phyloP scores from a whole-genome alignment of 208 protist species.

The Trypanosoma theileri region DNA sequence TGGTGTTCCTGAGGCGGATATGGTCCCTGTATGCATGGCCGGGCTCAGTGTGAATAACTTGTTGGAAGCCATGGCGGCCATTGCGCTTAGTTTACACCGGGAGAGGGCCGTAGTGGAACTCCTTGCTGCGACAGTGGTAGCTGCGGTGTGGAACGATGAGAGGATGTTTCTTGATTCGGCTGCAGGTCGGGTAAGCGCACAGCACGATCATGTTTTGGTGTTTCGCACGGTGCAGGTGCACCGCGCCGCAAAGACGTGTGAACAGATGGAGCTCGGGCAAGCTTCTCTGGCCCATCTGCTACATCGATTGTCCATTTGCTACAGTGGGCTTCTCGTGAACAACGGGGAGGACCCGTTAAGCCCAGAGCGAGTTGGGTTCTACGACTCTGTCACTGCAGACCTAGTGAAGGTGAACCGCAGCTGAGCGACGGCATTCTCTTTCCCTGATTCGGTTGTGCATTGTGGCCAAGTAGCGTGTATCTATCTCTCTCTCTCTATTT shows the following conservation, averaged over 20 bases:
- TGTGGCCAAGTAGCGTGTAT: neutral
- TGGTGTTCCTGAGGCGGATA: neutral
- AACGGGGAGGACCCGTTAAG: slow-evolving; percentile 52
- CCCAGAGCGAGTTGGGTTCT: slow-evolving; percentile 64
- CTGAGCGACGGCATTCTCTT: neutral
- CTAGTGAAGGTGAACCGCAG: slow-evolving; percentile 64
- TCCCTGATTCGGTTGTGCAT: too few species aligned
- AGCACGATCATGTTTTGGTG: neutral
- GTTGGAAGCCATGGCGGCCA: slow-evolving; percentile 34
- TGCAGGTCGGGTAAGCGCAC: too few species aligned
- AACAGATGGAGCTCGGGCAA: slow-evolving; percentile 67
- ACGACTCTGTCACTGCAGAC: slow-evolving; percentile 83
- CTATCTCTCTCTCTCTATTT: slow-evolving; percentile 1
- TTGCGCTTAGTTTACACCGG: slow-evolving; percentile 18
- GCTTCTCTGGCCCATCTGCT: slow-evolving; percentile 42
- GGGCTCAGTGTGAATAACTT: slow-evolving; percentile 25
- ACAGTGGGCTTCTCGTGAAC: slow-evolving; percentile 28
- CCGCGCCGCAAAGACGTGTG: slow-evolving; percentile 55
- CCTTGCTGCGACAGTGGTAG: slow-evolving; percentile 5
- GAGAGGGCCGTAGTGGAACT: slow-evolving; percentile 22
- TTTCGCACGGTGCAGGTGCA: slow-evolving; percentile 47
- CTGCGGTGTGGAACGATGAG: slow-evolving; percentile 9
- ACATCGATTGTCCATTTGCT: slow-evolving; percentile 11
- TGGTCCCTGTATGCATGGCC: neutral
- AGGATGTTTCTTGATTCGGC: too few species aligned